Evolutionary conservation across 1,284 basidiomycete genomes (phyloP).

Genomic region (Pseudozyma flocculosa): DNA sequence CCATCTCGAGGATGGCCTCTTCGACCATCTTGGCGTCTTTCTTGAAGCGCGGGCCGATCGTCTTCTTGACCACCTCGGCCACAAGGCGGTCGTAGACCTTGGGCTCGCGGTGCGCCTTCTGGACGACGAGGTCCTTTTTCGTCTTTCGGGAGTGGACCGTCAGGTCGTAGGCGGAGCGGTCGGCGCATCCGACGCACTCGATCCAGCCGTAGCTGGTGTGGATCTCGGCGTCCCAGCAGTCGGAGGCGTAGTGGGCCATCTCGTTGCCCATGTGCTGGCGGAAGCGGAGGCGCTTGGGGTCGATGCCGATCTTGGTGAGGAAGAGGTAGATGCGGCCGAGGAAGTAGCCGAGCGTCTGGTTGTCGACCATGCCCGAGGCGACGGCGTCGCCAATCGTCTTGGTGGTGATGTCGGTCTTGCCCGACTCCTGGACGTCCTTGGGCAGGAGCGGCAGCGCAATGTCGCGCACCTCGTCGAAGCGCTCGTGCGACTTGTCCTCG

Average conservation of each 20-base stretch:
- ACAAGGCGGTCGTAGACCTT: slow-evolving; percentile 73
- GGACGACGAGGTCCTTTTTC: slow-evolving; percentile 70
- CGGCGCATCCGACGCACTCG: slow-evolving; percentile 99
- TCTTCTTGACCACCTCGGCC: slow-evolving; percentile 82
- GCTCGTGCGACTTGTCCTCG: slow-evolving; percentile 80
- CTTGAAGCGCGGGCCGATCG: slow-evolving; percentile 85
- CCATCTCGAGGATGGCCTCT: slow-evolving; percentile 69
- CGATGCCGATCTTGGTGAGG: slow-evolving; percentile 87
- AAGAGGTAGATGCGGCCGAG: slow-evolving; percentile 88
- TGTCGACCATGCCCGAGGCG: slow-evolving; percentile 78
- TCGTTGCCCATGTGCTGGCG: slow-evolving; percentile 96
- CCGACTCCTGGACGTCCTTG: slow-evolving; percentile 76
- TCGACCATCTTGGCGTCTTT: slow-evolving; percentile 76
- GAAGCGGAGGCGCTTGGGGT: slow-evolving; percentile 82
- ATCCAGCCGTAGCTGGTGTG: slow-evolving; percentile 94
- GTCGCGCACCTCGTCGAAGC: slow-evolving; percentile 79
- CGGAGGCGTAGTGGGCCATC: slow-evolving; percentile 98
- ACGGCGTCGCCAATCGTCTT: slow-evolving; percentile 90
- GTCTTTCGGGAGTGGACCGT: slow-evolving; percentile 64
- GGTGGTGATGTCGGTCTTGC: slow-evolving; percentile 68
- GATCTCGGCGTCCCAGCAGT: slow-evolving; percentile 99
- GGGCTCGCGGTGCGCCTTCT: slow-evolving; percentile 81
- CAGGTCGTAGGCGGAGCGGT: slow-evolving; percentile 91
- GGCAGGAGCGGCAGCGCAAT: slow-evolving; percentile 77
- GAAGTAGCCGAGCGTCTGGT: slow-evolving; percentile 97